Evolutionary conservation across 2,329 filamentous ascomycete genomes (phyloP).

Genomic region (Gaeumannomyces tritici): DNA sequence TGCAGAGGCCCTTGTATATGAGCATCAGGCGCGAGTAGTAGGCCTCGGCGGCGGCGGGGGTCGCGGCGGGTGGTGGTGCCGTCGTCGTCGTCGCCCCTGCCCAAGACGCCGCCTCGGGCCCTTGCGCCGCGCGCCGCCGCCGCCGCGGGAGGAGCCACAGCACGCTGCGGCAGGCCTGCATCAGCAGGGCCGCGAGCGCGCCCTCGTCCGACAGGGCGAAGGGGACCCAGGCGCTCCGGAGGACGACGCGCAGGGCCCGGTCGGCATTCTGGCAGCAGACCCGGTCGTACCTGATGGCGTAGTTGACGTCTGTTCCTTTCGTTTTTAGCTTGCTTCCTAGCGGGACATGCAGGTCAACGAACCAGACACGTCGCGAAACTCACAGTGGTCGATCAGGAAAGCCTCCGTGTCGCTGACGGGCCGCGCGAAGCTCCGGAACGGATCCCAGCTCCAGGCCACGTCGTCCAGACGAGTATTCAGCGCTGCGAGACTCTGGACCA

Average conservation of each 20-base stretch:
- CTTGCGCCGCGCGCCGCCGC: too few species aligned
- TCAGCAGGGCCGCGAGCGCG: background rate
- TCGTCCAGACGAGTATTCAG: background rate
- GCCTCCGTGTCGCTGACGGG: background rate
- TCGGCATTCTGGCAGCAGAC: background rate
- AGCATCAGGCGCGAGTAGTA: background rate
- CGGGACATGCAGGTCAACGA: too few species aligned
- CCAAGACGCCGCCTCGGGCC: too few species aligned
- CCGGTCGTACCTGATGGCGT: background rate
- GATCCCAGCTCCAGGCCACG: background rate
- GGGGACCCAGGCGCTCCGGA: background rate
- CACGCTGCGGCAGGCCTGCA: background rate
- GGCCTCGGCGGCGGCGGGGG: too few species aligned
- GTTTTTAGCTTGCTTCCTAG: too few species aligned
- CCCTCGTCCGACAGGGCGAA: background rate
- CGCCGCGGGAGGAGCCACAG: background rate
- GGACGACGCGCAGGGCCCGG: background rate
- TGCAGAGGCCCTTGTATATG: background rate
- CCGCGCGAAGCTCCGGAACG: background rate
- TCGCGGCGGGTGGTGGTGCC: too few species aligned
- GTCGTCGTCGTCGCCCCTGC: too few species aligned
- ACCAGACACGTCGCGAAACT: background rate
- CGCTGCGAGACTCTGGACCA: too few species aligned
- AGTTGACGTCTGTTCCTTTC: background rate
- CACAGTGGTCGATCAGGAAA: background rate